Evolutionary conservation across 352 stramenopile genomes (phyloP).

Genomic region (Globisporangium paroecandrum): DNA sequence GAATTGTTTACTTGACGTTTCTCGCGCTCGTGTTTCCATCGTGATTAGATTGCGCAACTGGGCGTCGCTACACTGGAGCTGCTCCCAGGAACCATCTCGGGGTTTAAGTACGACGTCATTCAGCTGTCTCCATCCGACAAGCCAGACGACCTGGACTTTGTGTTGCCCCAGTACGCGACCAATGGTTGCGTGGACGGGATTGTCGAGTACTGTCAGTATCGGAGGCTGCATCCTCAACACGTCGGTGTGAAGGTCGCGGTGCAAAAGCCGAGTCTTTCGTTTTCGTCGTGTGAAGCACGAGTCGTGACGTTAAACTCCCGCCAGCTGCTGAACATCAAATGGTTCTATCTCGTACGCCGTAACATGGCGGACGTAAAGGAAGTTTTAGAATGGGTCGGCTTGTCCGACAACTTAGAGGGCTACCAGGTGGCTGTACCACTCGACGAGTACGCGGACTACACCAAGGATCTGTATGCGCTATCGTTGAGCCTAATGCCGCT

Average conservation of each 20-base stretch:
- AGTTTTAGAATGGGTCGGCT: background rate
- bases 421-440: background rate
- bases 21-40: background rate
- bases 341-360: background rate
- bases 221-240: background rate
- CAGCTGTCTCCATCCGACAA: background rate
- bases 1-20: too few relatives aligned
- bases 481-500: too few relatives aligned
- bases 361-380: background rate
- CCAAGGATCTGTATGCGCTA: background rate
- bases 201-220: background rate
- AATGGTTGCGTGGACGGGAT: background rate
- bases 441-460: background rate
- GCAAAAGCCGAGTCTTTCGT: background rate
- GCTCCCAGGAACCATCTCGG: background rate
- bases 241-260: background rate
- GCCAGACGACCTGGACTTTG: conserved; percentile 2
- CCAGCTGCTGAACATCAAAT: background rate
- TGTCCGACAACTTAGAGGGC: background rate
- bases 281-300: background rate
- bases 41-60: background rate
- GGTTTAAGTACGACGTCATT: background rate
- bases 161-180: background rate
- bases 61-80: background rate
- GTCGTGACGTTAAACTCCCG: background rate